A percentile compares a stretch with the other conserved stretches of the same genome.
Conservation (phyloP, 805 yeast species). For the Saturnispora serradocipensis region DNA sequence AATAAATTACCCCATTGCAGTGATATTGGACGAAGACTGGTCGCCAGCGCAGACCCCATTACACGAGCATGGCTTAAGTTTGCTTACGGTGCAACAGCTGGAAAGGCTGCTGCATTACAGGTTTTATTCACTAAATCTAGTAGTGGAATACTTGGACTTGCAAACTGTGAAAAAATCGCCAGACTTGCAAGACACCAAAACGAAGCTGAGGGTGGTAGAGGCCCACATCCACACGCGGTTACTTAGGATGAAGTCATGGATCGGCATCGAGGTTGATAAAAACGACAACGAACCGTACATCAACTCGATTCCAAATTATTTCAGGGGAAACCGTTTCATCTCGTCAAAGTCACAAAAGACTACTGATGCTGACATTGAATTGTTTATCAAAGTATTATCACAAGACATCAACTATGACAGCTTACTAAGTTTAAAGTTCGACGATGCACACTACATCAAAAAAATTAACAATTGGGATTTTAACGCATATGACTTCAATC, state of each 20-base stretch:
- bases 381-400: constrained; percentile 18
- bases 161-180: neutral
- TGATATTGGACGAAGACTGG: neutral
- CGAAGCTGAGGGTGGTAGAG: constrained; percentile 7
- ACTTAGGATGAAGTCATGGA: constrained; percentile 34
- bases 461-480: constrained; percentile 56
- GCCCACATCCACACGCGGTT: constrained; percentile 21
- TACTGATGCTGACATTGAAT: constrained; percentile 1
- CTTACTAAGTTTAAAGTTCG: constrained; percentile 19
- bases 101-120: constrained; percentile 16
- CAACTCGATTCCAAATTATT: constrained; percentile 29
- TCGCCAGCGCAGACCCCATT: neutral
- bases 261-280: constrained; percentile 20
- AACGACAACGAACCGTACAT: constrained; percentile 17
- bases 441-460: constrained; percentile 19
- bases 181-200: neutral
- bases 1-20: constrained; percentile 7
- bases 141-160: constrained; percentile 7
- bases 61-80: neutral
- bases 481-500: constrained; percentile 54
- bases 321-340: constrained; percentile 3
- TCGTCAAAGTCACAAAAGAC: neutral
- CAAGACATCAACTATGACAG: constrained; percentile 23
- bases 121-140: constrained; percentile 23
- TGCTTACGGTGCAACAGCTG: constrained; percentile 4